These are phyloP conservation scores for Globisporangium echinulatum DNA, from an alignment of 352 stramenopile species.

Conservation along the genomic window DNA sequence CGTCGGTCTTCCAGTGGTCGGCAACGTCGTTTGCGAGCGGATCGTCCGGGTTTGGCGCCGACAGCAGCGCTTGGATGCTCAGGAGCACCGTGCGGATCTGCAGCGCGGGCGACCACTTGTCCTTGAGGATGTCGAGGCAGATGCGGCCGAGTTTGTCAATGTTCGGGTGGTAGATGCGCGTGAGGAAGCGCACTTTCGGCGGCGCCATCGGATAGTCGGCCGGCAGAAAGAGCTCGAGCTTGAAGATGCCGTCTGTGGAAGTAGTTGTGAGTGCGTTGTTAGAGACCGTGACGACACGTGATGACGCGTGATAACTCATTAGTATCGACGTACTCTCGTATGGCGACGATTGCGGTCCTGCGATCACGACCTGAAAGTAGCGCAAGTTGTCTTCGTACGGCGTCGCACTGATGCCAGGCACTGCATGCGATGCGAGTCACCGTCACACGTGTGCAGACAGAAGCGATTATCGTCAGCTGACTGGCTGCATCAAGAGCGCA, in stretches of 20 bases:
- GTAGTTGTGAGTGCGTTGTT: neutral
- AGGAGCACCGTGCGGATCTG: conserved; percentile 98
- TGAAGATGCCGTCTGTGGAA: conserved; percentile 84
- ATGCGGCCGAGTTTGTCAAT: conserved; percentile 98
- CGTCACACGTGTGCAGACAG: too few species aligned
- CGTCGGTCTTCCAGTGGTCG: conserved; percentile 96
- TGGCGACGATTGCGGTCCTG: conserved; percentile 92
- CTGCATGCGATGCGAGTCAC: conserved; percentile 9
- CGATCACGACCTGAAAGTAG: conserved; percentile 98
- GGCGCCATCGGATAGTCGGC: conserved; percentile 97
- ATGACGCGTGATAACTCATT: neutral
- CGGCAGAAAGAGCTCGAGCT: conserved; percentile 96
- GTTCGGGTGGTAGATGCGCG: conserved; percentile 98
- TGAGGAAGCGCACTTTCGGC: conserved; percentile 96
- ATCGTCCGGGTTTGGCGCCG: conserved; percentile 95
- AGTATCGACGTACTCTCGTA: conserved; percentile 85
- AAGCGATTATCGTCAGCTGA: too few species aligned
- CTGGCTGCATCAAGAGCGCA: too few species aligned
- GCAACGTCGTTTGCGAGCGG: conserved; percentile 96
- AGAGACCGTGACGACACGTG: neutral
- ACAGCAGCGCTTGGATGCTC: conserved; percentile 95
- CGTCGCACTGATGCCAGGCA: conserved; percentile 94
- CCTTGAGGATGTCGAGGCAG: conserved; percentile 98
- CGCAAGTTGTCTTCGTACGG: conserved; percentile 97
- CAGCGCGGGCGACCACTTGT: conserved; percentile 98